These are phyloP conservation scores for Lipomyces anomalus DNA, from an alignment of 805 yeast species.

Conservation along the genomic window DNA sequence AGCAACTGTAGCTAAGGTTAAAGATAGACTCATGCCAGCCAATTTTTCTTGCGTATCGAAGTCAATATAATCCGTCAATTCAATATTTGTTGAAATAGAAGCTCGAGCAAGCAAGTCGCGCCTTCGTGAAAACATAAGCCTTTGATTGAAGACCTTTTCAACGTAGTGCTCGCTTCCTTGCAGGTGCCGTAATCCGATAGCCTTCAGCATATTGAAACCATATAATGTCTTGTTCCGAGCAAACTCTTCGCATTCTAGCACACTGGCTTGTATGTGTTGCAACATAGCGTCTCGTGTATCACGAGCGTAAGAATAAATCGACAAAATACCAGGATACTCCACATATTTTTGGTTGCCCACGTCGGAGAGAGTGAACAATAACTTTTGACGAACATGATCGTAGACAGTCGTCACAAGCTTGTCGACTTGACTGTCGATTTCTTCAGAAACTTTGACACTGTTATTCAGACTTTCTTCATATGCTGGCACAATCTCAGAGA, in stretches of 20 bases:
- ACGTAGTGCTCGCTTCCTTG: conserved; percentile 49
- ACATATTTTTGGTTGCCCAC: conserved; percentile 51
- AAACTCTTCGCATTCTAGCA: conserved; percentile 56
- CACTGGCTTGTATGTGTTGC: conserved; percentile 57
- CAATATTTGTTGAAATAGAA: conserved; percentile 43
- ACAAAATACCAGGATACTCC: conserved; percentile 56
- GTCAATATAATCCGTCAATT: conserved; percentile 71
- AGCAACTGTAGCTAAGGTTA: conserved; percentile 23
- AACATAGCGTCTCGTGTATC: conserved; percentile 65
- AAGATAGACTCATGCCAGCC: conserved; percentile 21
- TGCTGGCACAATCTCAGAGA: conserved; percentile 57
- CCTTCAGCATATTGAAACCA: conserved; percentile 57
- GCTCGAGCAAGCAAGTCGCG: conserved; percentile 49
- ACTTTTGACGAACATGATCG: conserved; percentile 50
- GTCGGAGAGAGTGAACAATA: conserved; percentile 47
- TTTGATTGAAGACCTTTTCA: conserved; percentile 60
- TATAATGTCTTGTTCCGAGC: conserved; percentile 58
- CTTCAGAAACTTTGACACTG: conserved; percentile 51
- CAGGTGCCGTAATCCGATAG: conserved; percentile 56
- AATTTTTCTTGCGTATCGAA: conserved; percentile 20
- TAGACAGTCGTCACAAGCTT: conserved; percentile 52
- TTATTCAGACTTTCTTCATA: conserved; percentile 50
- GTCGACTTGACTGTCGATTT: conserved; percentile 61
- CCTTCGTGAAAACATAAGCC: conserved; percentile 75
- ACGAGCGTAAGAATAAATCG: conserved; percentile 61